Evolutionary conservation across 208 protist species (phyloP).

Genomic region (Trypanosoma congolense): DNA sequence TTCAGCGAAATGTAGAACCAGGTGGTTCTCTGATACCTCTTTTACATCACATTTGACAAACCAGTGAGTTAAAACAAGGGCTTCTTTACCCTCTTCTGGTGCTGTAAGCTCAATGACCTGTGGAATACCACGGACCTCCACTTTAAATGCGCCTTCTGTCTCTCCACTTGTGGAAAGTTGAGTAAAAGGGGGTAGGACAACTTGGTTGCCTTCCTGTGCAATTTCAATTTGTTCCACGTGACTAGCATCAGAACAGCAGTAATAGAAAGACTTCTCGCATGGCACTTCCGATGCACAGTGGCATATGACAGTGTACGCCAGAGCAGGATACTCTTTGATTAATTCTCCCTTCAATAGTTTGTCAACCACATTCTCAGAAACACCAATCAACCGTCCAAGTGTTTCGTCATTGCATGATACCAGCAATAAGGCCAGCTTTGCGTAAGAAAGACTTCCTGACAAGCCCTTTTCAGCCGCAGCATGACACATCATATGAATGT

Average conservation of each 20-base stretch:
- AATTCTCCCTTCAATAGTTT: conserved; percentile 41
- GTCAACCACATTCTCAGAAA: conserved; percentile 22
- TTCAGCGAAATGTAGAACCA: conserved; percentile 57
- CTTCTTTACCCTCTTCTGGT: conserved; percentile 37
- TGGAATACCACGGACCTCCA: conserved; percentile 54
- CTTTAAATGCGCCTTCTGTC: conserved; percentile 23
- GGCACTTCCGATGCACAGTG: conserved; percentile 54
- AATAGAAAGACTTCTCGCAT: conserved; percentile 57
- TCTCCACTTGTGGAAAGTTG: conserved; percentile 26
- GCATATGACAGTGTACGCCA: conserved; percentile 62
- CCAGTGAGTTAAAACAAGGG: conserved; percentile 68
- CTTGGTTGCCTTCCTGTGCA: conserved; percentile 32
- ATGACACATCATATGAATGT: conserved; percentile 73
- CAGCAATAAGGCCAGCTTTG: conserved; percentile 67
- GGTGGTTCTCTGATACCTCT: conserved; percentile 28
- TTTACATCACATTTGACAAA: conserved; percentile 40
- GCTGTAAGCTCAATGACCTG: conserved; percentile 66
- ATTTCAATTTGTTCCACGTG: conserved; percentile 13
- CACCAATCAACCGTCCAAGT: conserved; percentile 29
- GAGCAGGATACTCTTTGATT: conserved; percentile 30
- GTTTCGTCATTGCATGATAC: conserved; percentile 43
- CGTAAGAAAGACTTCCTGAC: conserved; percentile 57
- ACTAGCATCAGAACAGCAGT: conserved; percentile 22
- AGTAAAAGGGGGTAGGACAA: conserved; percentile 46
- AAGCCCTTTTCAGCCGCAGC: conserved; percentile 61